phyloP scores from a whole-genome alignment of 2,329 filamentous ascomycete species.

The Rutstroemia sp. region DNA sequence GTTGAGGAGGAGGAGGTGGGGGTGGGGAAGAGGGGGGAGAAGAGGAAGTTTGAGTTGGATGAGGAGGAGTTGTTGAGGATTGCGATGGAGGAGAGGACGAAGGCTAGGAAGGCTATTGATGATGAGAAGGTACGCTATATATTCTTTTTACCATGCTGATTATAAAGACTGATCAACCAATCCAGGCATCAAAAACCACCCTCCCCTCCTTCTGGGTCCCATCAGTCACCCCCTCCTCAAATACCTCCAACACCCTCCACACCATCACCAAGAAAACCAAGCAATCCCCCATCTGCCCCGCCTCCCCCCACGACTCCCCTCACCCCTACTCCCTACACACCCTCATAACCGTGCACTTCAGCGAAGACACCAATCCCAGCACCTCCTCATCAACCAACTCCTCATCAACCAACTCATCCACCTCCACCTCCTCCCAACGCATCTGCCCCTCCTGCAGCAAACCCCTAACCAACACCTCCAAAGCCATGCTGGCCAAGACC shows the following conservation, averaged over 20 bases:
- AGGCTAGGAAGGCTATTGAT: constrained; percentile 62
- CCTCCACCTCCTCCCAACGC: too few species aligned
- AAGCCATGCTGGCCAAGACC: constrained; percentile 74
- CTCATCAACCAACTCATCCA: too few species aligned
- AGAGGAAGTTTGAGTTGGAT: constrained; percentile 77
- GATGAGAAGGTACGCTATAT: constrained; percentile 54
- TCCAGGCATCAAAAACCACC: constrained; percentile 49
- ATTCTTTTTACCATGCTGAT: not conserved
- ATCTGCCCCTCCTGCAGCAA: constrained; percentile 87
- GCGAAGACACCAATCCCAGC: constrained; percentile 54
- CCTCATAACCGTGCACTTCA: constrained; percentile 70
- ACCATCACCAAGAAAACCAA: constrained; percentile 56
- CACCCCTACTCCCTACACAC: constrained; percentile 74
- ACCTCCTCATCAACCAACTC: too few species aligned
- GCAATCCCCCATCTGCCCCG: constrained; percentile 66
- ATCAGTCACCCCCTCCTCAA: constrained; percentile 65
- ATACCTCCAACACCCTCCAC: constrained; percentile 49
- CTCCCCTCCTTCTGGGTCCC: constrained; percentile 92
- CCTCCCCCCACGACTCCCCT: constrained; percentile 54
- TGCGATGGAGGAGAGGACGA: constrained; percentile 60
- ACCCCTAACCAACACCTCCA: constrained; percentile 70
- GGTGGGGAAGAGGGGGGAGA: constrained; percentile 35
- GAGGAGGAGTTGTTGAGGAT: constrained; percentile 68
- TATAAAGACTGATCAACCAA: constrained; percentile 4
- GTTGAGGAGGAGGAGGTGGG: constrained; percentile 32